A percentile compares a stretch with the other conserved stretches of the same genome.
Conservation (phyloP, 768 basidiomycete genomes). For the Fomitopsis pulvina region DNA sequence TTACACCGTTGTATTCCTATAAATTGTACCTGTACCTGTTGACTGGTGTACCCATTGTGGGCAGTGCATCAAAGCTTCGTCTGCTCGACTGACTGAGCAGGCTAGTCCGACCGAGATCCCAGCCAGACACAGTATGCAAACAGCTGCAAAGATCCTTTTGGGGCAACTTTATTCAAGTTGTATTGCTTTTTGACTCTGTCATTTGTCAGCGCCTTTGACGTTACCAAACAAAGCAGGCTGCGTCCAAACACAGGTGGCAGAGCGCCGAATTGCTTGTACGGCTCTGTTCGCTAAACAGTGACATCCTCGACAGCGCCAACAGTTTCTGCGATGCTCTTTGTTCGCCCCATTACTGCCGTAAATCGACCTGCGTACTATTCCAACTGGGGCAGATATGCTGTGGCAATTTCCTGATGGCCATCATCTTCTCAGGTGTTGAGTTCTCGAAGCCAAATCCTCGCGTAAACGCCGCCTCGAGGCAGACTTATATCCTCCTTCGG, state of each 20-base stretch:
- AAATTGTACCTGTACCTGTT: no score
- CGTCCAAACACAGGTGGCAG: neutral
- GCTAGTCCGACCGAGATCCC: no score
- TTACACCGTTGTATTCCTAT: no score
- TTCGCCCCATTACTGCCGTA: neutral
- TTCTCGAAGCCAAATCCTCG: constrained; percentile 3
- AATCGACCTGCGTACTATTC: neutral
- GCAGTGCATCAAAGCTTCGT: no score
- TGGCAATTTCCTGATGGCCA: neutral
- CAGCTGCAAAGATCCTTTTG: no score
- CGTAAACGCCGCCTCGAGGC: constrained; percentile 7
- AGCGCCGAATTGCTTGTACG: neutral
- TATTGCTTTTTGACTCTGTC: no score
- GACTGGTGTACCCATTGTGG: no score
- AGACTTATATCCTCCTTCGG: constrained; percentile 7
- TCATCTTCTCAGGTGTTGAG: neutral
- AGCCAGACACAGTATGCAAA: no score
- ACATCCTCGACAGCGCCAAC: neutral
- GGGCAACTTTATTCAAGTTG: no score
- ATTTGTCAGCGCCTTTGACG: no score
- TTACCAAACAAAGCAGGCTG: no score
- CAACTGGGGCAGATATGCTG: neutral
- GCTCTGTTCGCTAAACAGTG: neutral
- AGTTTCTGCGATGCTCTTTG: neutral
- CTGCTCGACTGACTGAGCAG: no score